These are phyloP conservation scores for Pelomyxa schiedti DNA, from an alignment of 78 protist genomes.

Conservation along the genomic window DNA sequence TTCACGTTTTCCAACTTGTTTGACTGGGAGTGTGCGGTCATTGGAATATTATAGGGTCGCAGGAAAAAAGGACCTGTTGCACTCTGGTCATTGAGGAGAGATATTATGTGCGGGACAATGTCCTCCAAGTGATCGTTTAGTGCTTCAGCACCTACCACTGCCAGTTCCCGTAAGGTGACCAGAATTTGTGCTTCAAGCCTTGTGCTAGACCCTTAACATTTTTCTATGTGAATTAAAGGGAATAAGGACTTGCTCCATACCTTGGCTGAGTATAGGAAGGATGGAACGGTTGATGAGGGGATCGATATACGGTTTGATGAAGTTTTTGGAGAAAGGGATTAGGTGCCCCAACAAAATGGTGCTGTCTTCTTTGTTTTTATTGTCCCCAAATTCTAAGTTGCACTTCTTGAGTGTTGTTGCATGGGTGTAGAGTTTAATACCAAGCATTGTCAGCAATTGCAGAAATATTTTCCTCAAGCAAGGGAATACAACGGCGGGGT, in stretches of 20 bases:
- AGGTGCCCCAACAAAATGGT: constrained; percentile 63
- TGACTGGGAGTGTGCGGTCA: constrained; percentile 50
- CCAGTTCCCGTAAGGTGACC: constrained; percentile 73
- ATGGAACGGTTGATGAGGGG: constrained; percentile 65
- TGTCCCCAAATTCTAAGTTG: no score
- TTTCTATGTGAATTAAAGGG: no score
- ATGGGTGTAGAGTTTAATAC: no score
- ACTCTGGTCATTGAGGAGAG: constrained; percentile 69
- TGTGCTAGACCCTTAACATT: no score
- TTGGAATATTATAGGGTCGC: no score
- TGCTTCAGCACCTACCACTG: constrained; percentile 63
- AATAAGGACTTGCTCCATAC: no score
- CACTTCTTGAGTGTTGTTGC: no score
- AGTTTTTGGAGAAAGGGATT: constrained; percentile 35
- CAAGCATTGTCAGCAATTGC: constrained; percentile 80
- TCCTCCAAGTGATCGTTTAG: constrained; percentile 44
- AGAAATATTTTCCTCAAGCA: constrained; percentile 77
- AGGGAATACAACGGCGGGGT: constrained; percentile 92
- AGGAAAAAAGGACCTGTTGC: no score
- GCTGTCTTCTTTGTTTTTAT: constrained; percentile 43
- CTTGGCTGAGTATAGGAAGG: constrained; percentile 34
- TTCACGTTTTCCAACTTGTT: constrained; percentile 12
- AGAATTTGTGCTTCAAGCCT: constrained; percentile 47
- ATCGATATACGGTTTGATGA: constrained; percentile 79
- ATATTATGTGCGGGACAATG: constrained; percentile 75